These are phyloP conservation scores for Ophiostoma fasciatum DNA, from an alignment of 2,329 filamentous ascomycete genomes.

Conservation along the genomic window DNA sequence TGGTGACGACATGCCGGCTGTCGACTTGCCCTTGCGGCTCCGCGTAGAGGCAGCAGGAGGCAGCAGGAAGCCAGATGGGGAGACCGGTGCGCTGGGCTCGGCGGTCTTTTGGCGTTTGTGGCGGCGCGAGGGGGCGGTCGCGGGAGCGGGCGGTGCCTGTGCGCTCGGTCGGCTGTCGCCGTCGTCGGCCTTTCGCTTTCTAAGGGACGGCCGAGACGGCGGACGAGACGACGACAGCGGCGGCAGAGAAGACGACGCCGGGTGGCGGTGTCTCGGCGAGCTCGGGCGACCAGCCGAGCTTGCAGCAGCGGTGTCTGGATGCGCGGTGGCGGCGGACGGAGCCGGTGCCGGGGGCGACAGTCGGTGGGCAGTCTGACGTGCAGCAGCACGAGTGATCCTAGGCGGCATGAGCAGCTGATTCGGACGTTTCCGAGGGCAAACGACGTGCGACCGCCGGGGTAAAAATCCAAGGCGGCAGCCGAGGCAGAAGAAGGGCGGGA, in stretches of 20 bases:
- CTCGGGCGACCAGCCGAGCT: conserved; percentile 18
- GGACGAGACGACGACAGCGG: too few relatives aligned
- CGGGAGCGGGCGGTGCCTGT: conserved; percentile 13
- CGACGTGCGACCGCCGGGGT: too few relatives aligned
- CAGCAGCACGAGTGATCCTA: conserved; percentile 92
- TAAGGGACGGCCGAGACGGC: conserved; percentile 8
- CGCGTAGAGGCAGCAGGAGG: conserved; percentile 26
- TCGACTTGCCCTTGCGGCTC: conserved; percentile 45
- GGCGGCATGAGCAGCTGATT: conserved; percentile 66
- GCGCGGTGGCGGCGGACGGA: conserved; percentile 22
- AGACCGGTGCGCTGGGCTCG: conserved; percentile 24
- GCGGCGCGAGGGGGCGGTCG: conserved; percentile 34
- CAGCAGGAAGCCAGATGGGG: conserved; percentile 17
- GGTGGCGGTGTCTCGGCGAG: conserved; percentile 22
- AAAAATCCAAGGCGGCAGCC: too few relatives aligned
- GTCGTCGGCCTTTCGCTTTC: conserved; percentile 1
- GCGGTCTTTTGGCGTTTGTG: conserved; percentile 53
- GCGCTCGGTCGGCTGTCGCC: neutral
- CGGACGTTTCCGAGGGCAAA: neutral
- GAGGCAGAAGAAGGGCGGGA: too few relatives aligned
- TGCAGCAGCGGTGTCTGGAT: conserved; percentile 26
- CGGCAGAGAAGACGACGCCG: conserved; percentile 6
- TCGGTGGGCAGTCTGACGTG: conserved; percentile 67
- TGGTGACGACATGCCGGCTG: conserved; percentile 56
- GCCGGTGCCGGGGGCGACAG: conserved; percentile 30